Evolutionary conservation across 2,329 filamentous ascomycete species (phyloP).

Genomic region (Triangularia setosa): DNA sequence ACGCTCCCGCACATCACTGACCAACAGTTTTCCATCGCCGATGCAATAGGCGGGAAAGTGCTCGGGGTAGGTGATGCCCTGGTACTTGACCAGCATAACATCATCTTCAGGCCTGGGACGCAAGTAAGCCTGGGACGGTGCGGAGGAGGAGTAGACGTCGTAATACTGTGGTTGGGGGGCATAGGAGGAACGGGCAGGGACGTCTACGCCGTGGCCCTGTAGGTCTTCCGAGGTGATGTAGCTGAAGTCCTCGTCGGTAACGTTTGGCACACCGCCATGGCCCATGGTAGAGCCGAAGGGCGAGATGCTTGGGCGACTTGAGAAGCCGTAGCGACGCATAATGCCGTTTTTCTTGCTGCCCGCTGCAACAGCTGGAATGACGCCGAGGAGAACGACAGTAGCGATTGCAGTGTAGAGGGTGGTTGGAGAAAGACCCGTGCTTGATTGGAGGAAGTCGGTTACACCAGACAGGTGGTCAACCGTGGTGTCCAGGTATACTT

Average conservation of each 20-base stretch:
- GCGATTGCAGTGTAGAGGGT: constrained; percentile 50
- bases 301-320: constrained; percentile 41
- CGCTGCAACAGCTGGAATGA: constrained; percentile 37
- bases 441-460: constrained; percentile 47
- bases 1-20: constrained; percentile 64
- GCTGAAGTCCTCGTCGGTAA: constrained; percentile 73
- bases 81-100: constrained; percentile 65
- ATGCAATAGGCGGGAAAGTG: constrained; percentile 75
- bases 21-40: constrained; percentile 65
- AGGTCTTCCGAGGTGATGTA: constrained; percentile 80
- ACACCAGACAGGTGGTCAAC: constrained; percentile 47
- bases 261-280: constrained; percentile 50
- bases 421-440: constrained; percentile 48
- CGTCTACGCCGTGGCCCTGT: constrained; percentile 38
- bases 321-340: constrained; percentile 55
- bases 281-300: constrained; percentile 47
- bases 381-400: constrained; percentile 45
- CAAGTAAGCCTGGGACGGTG: constrained; percentile 31
- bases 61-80: constrained; percentile 61
- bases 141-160: constrained; percentile 20
- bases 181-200: constrained; percentile 30
- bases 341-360: constrained; percentile 25
- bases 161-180: constrained; percentile 10
- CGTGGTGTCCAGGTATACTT: constrained; percentile 52
- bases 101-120: constrained; percentile 48